These are phyloP conservation scores for Kwoniella dejecticola DNA, from an alignment of 768 basidiomycete genomes.

Conservation along the genomic window DNA sequence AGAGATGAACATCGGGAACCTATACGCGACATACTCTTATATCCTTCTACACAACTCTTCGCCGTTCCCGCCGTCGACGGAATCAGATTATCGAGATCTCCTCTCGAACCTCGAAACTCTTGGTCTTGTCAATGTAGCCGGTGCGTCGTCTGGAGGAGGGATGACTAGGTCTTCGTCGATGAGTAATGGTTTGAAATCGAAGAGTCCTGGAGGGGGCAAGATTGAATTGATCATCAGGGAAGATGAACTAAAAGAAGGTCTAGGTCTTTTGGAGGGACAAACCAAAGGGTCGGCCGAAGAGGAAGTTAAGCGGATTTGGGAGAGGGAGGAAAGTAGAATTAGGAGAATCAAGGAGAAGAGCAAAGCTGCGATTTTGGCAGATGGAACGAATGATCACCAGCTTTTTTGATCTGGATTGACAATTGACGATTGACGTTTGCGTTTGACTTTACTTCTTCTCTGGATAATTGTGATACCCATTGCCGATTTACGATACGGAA, in stretches of 20 bases:
- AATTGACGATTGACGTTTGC: too few relatives aligned
- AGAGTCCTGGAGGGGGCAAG: conserved; percentile 22
- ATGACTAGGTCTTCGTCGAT: conserved; percentile 30
- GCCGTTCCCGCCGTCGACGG: conserved; percentile 51
- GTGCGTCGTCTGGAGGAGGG: background rate
- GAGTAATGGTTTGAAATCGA: conserved; percentile 4
- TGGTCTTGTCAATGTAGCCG: conserved; percentile 45
- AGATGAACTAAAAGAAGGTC: conserved; percentile 47
- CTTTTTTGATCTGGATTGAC: too few relatives aligned
- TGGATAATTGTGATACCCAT: too few relatives aligned
- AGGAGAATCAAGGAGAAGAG: conserved; percentile 29
- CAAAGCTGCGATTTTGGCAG: background rate
- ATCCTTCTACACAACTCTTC: conserved; percentile 46
- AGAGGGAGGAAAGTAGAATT: conserved; percentile 39
- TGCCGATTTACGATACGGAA: too few relatives aligned
- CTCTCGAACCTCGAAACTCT: conserved; percentile 53
- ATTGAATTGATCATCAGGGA: conserved; percentile 47
- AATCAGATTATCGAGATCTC: conserved; percentile 55
- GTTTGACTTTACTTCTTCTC: too few relatives aligned
- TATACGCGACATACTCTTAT: conserved; percentile 54
- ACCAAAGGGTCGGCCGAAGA: conserved; percentile 47
- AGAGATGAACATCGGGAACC: conserved; percentile 4
- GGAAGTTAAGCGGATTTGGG: conserved; percentile 49
- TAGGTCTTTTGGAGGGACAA: conserved; percentile 25
- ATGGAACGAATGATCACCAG: conserved; percentile 1